These are phyloP conservation scores for Aspergillus unguis DNA, from an alignment of 2,329 filamentous ascomycete genomes.

Conservation along the genomic window DNA sequence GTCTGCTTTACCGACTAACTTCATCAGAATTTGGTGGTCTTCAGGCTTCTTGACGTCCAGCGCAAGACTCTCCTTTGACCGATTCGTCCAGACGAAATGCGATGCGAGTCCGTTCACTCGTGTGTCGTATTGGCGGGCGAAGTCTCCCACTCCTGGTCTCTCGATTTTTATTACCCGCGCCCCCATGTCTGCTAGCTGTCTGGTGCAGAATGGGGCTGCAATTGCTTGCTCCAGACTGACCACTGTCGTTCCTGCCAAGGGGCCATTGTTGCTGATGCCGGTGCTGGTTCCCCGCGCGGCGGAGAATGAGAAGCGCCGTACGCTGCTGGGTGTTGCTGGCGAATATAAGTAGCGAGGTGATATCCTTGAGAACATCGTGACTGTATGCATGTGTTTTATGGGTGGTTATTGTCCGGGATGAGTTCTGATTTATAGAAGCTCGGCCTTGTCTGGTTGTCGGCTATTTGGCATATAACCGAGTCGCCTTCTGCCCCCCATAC, in stretches of 20 bases:
- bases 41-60: conserved; percentile 48
- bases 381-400: background rate
- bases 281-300: background rate
- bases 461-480: background rate
- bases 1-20: conserved; percentile 46
- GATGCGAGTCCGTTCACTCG: conserved; percentile 51
- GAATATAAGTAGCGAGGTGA: background rate
- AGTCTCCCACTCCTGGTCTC: conserved; percentile 51
- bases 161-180: conserved; percentile 57
- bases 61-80: conserved; percentile 54
- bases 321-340: background rate
- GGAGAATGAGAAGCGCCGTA: background rate
- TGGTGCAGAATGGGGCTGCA: conserved; percentile 54
- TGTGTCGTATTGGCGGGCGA: conserved; percentile 51
- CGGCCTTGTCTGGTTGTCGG: background rate
- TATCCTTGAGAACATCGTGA: background rate
- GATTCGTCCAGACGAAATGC: conserved; percentile 56
- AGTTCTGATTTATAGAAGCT: background rate
- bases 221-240: conserved; percentile 56
- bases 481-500: no score
- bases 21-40: conserved; percentile 45
- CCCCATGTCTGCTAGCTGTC: conserved; percentile 54
- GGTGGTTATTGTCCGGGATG: background rate
- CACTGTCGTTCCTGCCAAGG: conserved; percentile 48
- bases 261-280: conserved; percentile 9